Conservation (phyloP, 805 yeast species). For the Vanderwaltozyma yarrowii region DNA sequence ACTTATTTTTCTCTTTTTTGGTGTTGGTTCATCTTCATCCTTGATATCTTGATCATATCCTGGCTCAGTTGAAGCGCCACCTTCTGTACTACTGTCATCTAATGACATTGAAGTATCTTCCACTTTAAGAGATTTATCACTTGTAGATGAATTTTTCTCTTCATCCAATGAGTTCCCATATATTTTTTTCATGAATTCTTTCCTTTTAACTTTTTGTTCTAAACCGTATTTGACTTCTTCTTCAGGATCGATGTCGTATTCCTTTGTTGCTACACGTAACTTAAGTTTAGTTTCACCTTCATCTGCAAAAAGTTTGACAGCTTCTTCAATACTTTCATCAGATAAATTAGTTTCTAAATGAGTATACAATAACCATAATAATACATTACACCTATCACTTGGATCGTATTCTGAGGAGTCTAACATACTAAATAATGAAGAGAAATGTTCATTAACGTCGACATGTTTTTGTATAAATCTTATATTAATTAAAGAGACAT, state of each 20-base stretch:
- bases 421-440: slow-evolving; percentile 57
- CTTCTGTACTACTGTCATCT: background rate
- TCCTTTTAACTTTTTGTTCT: slow-evolving; percentile 18
- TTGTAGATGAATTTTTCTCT: background rate
- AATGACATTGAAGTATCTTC: background rate
- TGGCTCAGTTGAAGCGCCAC: background rate
- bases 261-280: slow-evolving; percentile 7
- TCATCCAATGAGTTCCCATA: slow-evolving; percentile 2
- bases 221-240: slow-evolving; percentile 23
- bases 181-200: slow-evolving; percentile 14
- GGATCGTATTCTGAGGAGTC: slow-evolving; percentile 54
- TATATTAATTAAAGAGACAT: slow-evolving; percentile 41
- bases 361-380: slow-evolving; percentile 76
- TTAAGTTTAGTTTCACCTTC: slow-evolving; percentile 7
- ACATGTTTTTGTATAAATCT: slow-evolving; percentile 19
- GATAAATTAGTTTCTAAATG: slow-evolving; percentile 65
- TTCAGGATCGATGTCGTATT: slow-evolving; percentile 20
- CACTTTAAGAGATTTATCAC: slow-evolving; percentile 1
- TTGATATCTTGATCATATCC: background rate
- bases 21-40: background rate
- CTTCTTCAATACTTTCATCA: slow-evolving; percentile 34
- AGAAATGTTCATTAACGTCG: slow-evolving; percentile 27
- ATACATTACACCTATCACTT: slow-evolving; percentile 53
- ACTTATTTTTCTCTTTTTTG: background rate
- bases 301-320: slow-evolving; percentile 15